Evolutionary conservation across 2,329 filamentous ascomycete genomes (phyloP), one percentile per base, ranked within the genome.

Genomic region (Davidsoniella australis): DNA sequence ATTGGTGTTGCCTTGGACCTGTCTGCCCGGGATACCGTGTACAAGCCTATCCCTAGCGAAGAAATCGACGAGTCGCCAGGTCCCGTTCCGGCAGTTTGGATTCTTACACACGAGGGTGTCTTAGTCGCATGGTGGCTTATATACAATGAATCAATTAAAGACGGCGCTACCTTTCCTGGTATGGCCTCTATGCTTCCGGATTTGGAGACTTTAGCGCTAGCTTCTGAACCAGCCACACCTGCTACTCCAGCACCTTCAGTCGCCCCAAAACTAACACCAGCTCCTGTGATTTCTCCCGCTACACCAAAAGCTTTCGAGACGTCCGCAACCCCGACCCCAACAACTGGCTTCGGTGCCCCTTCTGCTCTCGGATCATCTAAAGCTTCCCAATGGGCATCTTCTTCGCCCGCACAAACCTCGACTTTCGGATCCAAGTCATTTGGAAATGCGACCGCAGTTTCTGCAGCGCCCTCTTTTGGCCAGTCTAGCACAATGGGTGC

Each of bases 81-180:
- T 1, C 89, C 91, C 10, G 65, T 96, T 7, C 91, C 91, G 5
- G 85, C 80, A 9, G 70, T 94, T 40, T 81, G 91, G 71, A 73
- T 86, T 26, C 68, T 98, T 14, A 96, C 93, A 53, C 81, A 94
- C 56, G 85, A 95, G 58, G 91, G 91, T 55, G 67, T 94, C 8
- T 68, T 98, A 14, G 78, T 77, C 42, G 74, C 79, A 10, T 98
- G 89, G 87, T 95, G 89, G 85, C 66, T 96, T 41, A 75, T 96
- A 17, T 95, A 95, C 64, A 77, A 82, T 36, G 86, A 93, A 40
- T 87, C 89, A 2, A 79, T 98, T 54, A 76, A 80, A 52, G 70
- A 80, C 57, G 80, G 80, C 3, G 77, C 76, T 5, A 75, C 76
- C 0, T 96, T 87, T 61, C 74, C 81, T 39, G 84, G 82, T 4